Percentiles rank a stretch among this genome's conserved stretches.
These are phyloP conservation scores for Aegilops bicornis DNA, from an alignment of 176 grass and related monocot genomes.

Conservation along the genomic window DNA sequence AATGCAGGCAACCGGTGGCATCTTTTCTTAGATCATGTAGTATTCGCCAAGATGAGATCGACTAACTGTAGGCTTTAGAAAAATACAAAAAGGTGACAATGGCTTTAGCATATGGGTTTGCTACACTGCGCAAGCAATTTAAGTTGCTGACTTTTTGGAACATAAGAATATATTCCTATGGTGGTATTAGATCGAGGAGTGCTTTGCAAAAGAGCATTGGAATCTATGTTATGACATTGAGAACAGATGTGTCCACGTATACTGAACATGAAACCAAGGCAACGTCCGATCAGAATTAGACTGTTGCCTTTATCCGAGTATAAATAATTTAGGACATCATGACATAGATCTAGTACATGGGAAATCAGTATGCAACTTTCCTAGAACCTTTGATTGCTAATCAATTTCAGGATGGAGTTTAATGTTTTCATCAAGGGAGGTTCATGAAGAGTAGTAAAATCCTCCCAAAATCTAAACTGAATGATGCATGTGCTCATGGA, in stretches of 20 bases:
- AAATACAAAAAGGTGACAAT: slow-evolving; percentile 4
- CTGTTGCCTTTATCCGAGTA: not conserved
- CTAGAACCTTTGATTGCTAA: not conserved
- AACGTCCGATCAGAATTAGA: not conserved
- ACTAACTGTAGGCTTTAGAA: slow-evolving; percentile 11
- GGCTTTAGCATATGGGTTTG: slow-evolving; percentile 28
- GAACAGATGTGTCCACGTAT: not conserved
- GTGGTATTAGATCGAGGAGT: not conserved
- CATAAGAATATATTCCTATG: slow-evolving; percentile 32
- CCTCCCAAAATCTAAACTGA: not conserved
- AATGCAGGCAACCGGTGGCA: not conserved
- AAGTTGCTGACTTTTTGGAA: not conserved
- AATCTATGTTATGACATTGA: not conserved
- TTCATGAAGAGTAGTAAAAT: not conserved
- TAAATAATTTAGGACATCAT: not conserved
- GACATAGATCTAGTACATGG: not conserved
- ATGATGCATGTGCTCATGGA: not conserved
- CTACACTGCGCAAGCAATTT: slow-evolving; percentile 12
- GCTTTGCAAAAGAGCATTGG: slow-evolving; percentile 16
- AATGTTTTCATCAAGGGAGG: not conserved
- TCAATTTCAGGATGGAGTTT: not conserved
- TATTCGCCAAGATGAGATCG: not conserved
- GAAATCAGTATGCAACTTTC: not conserved
- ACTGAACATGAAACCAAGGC: not conserved
- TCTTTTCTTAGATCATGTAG: not conserved